Base-by-base conservation (phyloP, 768 basidiomycete genomes). In the Russula vinacea region DNA sequence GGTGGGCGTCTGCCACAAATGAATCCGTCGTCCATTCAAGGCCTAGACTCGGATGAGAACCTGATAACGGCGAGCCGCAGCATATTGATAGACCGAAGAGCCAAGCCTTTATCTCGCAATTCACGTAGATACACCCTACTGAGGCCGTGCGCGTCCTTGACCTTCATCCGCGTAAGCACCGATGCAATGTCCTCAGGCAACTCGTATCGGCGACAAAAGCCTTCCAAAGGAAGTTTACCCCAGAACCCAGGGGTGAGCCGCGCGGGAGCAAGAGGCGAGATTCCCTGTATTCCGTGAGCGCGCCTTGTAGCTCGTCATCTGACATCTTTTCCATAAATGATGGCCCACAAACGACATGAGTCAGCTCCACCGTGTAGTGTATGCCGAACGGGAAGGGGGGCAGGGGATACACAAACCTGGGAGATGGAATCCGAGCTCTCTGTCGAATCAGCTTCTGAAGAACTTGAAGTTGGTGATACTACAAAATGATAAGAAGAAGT, bases 1-100 rank as follows among this genome's bases (percentile, higher is more conserved):
- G 45, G n/a, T 47, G 26, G 14, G 26, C 26, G 11, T 5, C 24
- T 8, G 7, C 2, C 29, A 29, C 29, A 29, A 29, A 16, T 5
- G 13, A 11, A 19, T 4, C 14, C 14, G 33, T 42, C 49, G n/a
- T 24, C 22, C 13, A 24, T 24, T 62, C 40, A 64, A 11, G 58
- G 58, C 17, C 16, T 60, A 13, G 63, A 64, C n/a, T 64, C 63
- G 29, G 58, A 64, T 29, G 58, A 64, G 53, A 64, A 60, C 22
- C 53, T 59, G 17, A 60, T 44, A 16, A 64, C 63, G 5, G 63
- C 63, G 4, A 64, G 29, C 11, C 58, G 52, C 29, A 64, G 29
- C 63, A 64, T 64, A 50, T 60, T 56, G 53, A 60, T 56, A 24
- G 39, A 55, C 24, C 58, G 47, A n/a, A 40, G 19, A 33, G 37